Percentiles rank a stretch among this genome's conserved stretches.
Conservation (phyloP, 352 stramenopile species). For the Phytophthora syringae region DNA sequence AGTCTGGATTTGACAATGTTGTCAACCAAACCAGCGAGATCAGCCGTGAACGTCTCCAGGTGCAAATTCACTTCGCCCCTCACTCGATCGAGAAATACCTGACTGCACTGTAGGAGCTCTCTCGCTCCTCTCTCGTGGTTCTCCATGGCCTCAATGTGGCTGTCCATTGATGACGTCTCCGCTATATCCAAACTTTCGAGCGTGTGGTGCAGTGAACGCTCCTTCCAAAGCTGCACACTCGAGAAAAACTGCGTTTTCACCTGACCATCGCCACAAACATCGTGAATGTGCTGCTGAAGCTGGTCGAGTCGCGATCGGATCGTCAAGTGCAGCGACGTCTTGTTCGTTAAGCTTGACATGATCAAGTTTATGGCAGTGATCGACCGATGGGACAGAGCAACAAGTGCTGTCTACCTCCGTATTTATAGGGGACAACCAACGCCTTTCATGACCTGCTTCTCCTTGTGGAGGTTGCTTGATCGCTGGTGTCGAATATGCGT, state of each 20-base stretch:
- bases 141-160: slow-evolving; percentile 67
- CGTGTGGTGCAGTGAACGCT: slow-evolving; percentile 62
- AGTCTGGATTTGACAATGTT: slow-evolving; percentile 46
- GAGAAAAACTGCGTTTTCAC: slow-evolving; percentile 21
- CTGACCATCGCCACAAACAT: slow-evolving; percentile 9
- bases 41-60: slow-evolving; percentile 42
- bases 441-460: slow-evolving; percentile 9
- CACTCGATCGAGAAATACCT: slow-evolving; percentile 27
- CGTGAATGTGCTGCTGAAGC: slow-evolving; percentile 21
- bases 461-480: too few species aligned
- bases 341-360: not conserved
- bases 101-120: slow-evolving; percentile 45
- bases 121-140: slow-evolving; percentile 52
- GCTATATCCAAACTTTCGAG: slow-evolving; percentile 49
- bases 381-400: slow-evolving; percentile 8
- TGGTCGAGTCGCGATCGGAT: slow-evolving; percentile 23
- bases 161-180: slow-evolving; percentile 23
- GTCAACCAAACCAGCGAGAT: slow-evolving; percentile 37
- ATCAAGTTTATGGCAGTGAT: not conserved
- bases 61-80: slow-evolving; percentile 21
- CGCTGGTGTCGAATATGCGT: slow-evolving; percentile 12
- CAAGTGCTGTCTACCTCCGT: slow-evolving; percentile 6
- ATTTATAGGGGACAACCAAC: slow-evolving; percentile 31
- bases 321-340: slow-evolving; percentile 13
- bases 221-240: slow-evolving; percentile 64